Evolutionary conservation across 768 basidiomycete genomes (phyloP).

Genomic region (Lyophyllum atratum): DNA sequence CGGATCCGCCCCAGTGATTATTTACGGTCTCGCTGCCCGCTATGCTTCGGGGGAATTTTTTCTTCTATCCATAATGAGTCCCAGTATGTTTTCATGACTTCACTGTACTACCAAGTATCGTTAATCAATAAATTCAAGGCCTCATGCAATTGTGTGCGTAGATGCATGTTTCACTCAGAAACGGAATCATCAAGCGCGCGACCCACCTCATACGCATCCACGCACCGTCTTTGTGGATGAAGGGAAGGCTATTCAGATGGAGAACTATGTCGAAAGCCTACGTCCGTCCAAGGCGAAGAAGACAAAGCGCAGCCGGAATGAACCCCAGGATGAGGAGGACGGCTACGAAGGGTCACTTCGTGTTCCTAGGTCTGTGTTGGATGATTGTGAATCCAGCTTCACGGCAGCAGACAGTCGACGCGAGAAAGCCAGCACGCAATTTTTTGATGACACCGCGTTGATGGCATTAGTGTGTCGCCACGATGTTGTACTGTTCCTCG

Average conservation of each 20-base stretch:
- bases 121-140: neutral
- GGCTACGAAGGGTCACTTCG: neutral
- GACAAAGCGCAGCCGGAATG: neutral
- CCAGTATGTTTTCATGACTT: neutral
- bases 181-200: neutral
- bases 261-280: neutral
- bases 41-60: slow-evolving; percentile 17
- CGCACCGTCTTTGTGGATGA: neutral
- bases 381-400: neutral
- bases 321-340: neutral
- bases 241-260: neutral
- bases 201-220: neutral
- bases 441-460: neutral
- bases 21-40: slow-evolving; percentile 14
- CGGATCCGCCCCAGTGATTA: slow-evolving; percentile 18
- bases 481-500: neutral
- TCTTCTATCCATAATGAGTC: neutral
- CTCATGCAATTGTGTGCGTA: slow-evolving; percentile 8
- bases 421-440: neutral
- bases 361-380: neutral
- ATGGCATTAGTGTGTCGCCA: neutral
- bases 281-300: neutral
- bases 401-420: neutral
- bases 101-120: too few relatives aligned
- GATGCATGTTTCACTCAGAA: slow-evolving; percentile 17